phyloP scores from a whole-genome alignment of 495 filamentous ascomycete species.

The Gamarada debralockiae region DNA sequence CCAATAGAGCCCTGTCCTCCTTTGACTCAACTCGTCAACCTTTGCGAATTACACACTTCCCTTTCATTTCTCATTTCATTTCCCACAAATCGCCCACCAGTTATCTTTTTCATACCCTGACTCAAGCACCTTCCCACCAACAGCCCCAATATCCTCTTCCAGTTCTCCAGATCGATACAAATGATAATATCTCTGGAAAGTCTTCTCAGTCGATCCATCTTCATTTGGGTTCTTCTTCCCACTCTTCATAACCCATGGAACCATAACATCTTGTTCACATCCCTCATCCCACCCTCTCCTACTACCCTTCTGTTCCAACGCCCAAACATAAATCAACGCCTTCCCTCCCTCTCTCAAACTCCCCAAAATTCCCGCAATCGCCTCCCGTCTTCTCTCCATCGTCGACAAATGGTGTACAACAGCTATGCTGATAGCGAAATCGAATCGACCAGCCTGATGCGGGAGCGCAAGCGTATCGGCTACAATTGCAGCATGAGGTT shows the following conservation, averaged over 20 bases:
- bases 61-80: background rate
- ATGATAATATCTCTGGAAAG: conserved; percentile 91
- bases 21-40: background rate
- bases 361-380: conserved; percentile 67
- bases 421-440: conserved; percentile 94
- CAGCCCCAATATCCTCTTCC: conserved; percentile 70
- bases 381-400: conserved; percentile 65
- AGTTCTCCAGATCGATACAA: conserved; percentile 84
- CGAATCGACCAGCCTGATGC: conserved; percentile 65
- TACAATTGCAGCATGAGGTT: conserved; percentile 54
- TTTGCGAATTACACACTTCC: background rate
- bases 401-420: conserved; percentile 95
- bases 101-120: conserved; percentile 97
- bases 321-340: conserved; percentile 92
- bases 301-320: conserved; percentile 85
- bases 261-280: conserved; percentile 87
- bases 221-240: conserved; percentile 31
- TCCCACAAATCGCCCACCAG: conserved; percentile 75
- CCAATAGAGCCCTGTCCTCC: background rate
- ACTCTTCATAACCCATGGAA: conserved; percentile 82
- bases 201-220: conserved; percentile 23
- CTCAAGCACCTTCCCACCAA: conserved; percentile 71
- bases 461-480: conserved; percentile 70
- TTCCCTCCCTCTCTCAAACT: conserved; percentile 61
- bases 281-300: conserved; percentile 90